Percentiles rank a stretch among this genome's conserved stretches.
Evolutionary conservation across 2,329 filamentous ascomycete genomes (phyloP).

Genomic region (Huntiella decipiens): DNA sequence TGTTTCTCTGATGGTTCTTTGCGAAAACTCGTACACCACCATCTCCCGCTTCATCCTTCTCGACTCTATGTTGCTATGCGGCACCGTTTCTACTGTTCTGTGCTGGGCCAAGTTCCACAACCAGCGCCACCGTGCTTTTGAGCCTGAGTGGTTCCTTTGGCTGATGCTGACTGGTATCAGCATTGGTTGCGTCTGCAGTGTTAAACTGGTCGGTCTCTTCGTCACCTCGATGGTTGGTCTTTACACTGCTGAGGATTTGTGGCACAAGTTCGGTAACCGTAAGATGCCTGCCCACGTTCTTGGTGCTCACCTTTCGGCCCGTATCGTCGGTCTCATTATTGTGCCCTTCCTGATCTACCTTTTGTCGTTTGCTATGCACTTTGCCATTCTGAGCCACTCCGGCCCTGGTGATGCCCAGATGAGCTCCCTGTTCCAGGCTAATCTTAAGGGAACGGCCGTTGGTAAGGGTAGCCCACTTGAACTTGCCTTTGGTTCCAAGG

Average conservation of each 20-base stretch:
- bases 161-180: constrained; percentile 82
- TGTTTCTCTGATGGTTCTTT: constrained; percentile 89
- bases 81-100: constrained; percentile 91
- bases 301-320: constrained; percentile 57
- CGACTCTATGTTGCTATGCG: constrained; percentile 96
- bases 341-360: constrained; percentile 84
- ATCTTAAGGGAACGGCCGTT: constrained; percentile 80
- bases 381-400: constrained; percentile 78
- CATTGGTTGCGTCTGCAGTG: constrained; percentile 94
- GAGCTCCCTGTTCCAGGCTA: constrained; percentile 98
- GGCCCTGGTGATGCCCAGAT: constrained; percentile 98
- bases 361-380: constrained; percentile 88
- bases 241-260: constrained; percentile 91
- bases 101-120: constrained; percentile 97
- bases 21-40: constrained; percentile 97
- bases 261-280: constrained; percentile 90
- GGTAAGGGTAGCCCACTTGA: constrained; percentile 89
- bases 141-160: constrained; percentile 86
- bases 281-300: constrained; percentile 74
- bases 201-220: constrained; percentile 96
- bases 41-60: constrained; percentile 97
- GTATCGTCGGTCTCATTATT: constrained; percentile 72
- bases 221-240: constrained; percentile 85
- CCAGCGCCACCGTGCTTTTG: constrained; percentile 69
- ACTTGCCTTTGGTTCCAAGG: constrained; percentile 70